Conservation (phyloP, 2,329 filamentous ascomycete genomes). For the Aureobasidium pullulans region DNA sequence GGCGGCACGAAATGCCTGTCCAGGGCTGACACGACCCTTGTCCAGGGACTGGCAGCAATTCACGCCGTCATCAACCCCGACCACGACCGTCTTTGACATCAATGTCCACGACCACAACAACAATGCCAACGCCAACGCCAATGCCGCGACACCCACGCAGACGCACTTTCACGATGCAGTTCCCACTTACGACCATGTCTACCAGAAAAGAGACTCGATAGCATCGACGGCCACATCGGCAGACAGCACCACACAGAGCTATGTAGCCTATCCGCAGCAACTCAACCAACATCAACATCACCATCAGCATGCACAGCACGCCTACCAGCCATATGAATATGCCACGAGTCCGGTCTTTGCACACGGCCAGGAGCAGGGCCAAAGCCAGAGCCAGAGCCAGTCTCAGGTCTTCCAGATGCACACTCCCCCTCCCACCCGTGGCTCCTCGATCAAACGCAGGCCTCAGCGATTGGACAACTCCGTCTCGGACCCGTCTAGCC, state of each 20-base stretch:
- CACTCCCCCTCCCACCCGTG: slow-evolving; percentile 55
- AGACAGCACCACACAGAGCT: slow-evolving; percentile 12
- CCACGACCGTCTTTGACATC: slow-evolving; percentile 31
- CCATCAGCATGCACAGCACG: background rate
- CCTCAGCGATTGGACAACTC: slow-evolving; percentile 27
- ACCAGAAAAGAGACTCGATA: slow-evolving; percentile 8
- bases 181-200: slow-evolving; percentile 27
- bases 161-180: slow-evolving; percentile 44
- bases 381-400: background rate
- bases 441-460: slow-evolving; percentile 44
- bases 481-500: background rate
- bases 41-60: slow-evolving; percentile 27
- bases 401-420: slow-evolving; percentile 42
- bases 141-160: background rate
- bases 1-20: background rate
- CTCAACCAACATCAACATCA: background rate
- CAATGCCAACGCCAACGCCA: background rate
- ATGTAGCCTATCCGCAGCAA: slow-evolving; percentile 2
- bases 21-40: slow-evolving; percentile 4
- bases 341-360: background rate
- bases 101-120: slow-evolving; percentile 18
- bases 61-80: slow-evolving; percentile 44
- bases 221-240: slow-evolving; percentile 1
- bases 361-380: background rate
- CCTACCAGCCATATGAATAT: slow-evolving; percentile 1